Evolutionary conservation across 306 rosid genomes (phyloP), one percentile per base, ranked within the genome.

Genomic region (Boehmeria nivea): DNA sequence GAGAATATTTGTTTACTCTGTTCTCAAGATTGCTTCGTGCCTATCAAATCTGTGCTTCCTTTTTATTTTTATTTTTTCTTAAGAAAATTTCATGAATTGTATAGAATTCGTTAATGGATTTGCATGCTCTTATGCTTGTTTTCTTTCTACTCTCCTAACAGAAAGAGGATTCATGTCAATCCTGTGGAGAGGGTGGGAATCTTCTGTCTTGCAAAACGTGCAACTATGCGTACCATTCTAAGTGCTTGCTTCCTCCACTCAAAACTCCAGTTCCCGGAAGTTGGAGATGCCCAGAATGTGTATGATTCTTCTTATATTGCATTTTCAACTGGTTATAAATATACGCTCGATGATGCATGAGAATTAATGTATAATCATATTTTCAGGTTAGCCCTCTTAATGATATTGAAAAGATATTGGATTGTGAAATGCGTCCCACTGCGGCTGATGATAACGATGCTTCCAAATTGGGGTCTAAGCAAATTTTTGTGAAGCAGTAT

Each of bases 221-320:
- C 73, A 85, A 79, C 17, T 93, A 93, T 70, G 74, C 78, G 47
- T 93, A 84, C 62, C 99, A 93, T 81, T 60, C 94, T 36, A 83
- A 76, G 69, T 93, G 99, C 64, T 76, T 93, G 63, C 78, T 93
- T 69, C 96, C 88, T 36, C 89, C 95, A 1, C 69, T 79, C 54
- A 87, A 73, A 78, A 72, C 83, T 55, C 83, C 87, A 18, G 64
- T 64, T 63, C 85, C 83, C 12, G 77, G 58, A 52, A 83, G 43
- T 58, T 93, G 99, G 99, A 83, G 94, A 43, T 93, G 99, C 75
- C 99, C 99, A 19, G 99, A 93, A 81, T 93, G 99, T 68, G 99
- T 93, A 85, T 59, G 96, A 45, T 44, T 67, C 57, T 43, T 67
- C 15, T 67, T 17, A 43, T 64, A 8, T 49, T 60, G 66, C 47